Base-by-base conservation (phyloP, 2,329 filamentous ascomycete species). In the Hyphodiscus sp. region DNA sequence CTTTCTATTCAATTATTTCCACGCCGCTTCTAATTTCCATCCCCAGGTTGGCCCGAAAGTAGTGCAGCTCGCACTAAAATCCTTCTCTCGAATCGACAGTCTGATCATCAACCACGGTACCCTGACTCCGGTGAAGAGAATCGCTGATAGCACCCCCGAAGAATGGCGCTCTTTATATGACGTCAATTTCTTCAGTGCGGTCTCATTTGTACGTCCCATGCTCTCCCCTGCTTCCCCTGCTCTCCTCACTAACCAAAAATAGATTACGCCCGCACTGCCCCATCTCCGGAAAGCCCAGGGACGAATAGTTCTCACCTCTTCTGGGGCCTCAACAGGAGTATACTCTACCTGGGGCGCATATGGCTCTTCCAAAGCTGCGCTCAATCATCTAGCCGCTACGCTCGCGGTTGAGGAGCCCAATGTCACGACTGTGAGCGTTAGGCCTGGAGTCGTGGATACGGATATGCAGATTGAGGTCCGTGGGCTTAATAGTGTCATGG, bases 41-140 rank as follows among this genome's bases (percentile, higher is more conserved):
- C 15, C 33, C n/a, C 18, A 68, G 67, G 58, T 86, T 26, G 79
- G 82, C 3, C 69, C 77, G 1, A 80, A 80, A 65, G 79, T 87
- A 4, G 81, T 89, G 4, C 75, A 85, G 2, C 71, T 83, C 1
- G 86, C 91, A 0, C 65, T 87, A 11, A 72, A 79, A 26, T 73
- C 79, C 0, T 97, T 89, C 68, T 86, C 85, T 10, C 76, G 74
- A 47, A 71, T 99, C 4, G 91, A 99, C 67, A 87, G 85, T 1
- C 68, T 99, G 45, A 82, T 99, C 13, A 74, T 97, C 57, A 97
- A 97, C 69, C 94, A 99, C 67, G 91, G 91, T 19, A 76, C 83
- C 0, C 72, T 99, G 45, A 79, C 83, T n/a, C 87, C 90, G 1
- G 84, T 95, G 43, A 82, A 81, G 49, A 82, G 80, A 54, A 73